phyloP scores from a whole-genome alignment of 2,329 filamentous ascomycete genomes.

The Curvularia lunata region DNA sequence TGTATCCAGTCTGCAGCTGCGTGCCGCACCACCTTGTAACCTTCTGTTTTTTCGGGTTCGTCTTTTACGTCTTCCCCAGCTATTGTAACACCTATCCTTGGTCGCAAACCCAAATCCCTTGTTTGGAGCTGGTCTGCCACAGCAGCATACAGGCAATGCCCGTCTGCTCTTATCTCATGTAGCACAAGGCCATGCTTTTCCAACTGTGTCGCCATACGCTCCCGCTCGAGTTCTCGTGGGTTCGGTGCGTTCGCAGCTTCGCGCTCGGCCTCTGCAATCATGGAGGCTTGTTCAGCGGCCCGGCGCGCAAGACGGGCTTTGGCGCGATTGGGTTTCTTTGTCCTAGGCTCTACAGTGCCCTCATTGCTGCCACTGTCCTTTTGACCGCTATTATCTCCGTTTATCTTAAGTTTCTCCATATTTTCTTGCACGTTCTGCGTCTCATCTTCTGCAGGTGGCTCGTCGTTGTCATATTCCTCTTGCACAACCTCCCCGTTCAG shows the following conservation, averaged over 20 bases:
- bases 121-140: conserved; percentile 80
- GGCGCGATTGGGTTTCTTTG: conserved; percentile 84
- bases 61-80: conserved; percentile 14
- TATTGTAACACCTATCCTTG: conserved; percentile 43
- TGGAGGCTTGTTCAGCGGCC: conserved; percentile 80
- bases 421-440: conserved; percentile 24
- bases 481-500: conserved; percentile 40
- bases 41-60: conserved; percentile 16
- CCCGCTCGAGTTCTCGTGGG: conserved; percentile 46
- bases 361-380: conserved; percentile 12
- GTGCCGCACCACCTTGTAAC: conserved; percentile 71
- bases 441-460: conserved; percentile 7
- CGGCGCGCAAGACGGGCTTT: conserved; percentile 90
- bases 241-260: conserved; percentile 67
- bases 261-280: conserved; percentile 69
- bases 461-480: conserved; percentile 12
- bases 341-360: conserved; percentile 9
- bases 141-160: conserved; percentile 93
- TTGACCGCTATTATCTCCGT: neutral
- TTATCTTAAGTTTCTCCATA: conserved; percentile 15
- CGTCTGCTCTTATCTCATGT: conserved; percentile 83
- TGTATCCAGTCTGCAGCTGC: conserved; percentile 80
- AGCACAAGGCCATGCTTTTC: conserved; percentile 69
- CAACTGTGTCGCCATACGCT: conserved; percentile 73
- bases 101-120: conserved; percentile 40